Conservation (phyloP, 75 land plant species). For the Sequoiadendron giganteum region DNA sequence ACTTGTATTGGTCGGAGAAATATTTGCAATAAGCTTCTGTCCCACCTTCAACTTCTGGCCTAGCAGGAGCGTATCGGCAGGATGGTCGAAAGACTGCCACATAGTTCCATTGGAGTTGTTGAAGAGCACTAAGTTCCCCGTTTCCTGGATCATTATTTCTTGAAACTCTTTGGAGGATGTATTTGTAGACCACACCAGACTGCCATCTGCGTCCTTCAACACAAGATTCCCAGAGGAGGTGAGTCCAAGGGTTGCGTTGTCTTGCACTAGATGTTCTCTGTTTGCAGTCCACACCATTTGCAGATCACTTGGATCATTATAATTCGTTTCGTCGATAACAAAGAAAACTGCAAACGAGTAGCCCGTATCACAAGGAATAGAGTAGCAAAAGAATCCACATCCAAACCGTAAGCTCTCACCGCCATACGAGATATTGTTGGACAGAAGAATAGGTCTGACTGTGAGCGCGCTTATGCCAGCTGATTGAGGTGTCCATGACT, state of each 20-base stretch:
- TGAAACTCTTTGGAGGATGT: constrained; percentile 14
- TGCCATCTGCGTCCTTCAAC: constrained; percentile 24
- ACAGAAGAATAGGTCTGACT: background rate
- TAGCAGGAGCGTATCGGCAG: constrained; percentile 21
- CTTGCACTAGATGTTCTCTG: constrained; percentile 21
- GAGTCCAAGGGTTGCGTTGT: constrained; percentile 26
- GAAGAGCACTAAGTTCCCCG: constrained; percentile 39
- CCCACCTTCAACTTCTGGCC: constrained; percentile 10
- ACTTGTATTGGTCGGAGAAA: background rate
- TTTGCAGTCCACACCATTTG: constrained; percentile 42
- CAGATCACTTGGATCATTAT: background rate
- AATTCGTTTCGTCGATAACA: background rate
- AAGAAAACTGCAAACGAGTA: background rate
- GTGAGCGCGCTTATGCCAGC: background rate
- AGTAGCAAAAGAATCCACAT: background rate
- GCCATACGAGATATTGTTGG: background rate
- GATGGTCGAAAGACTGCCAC: constrained; percentile 50
- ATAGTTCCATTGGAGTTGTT: constrained; percentile 15
- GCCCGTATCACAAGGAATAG: background rate
- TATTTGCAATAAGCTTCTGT: constrained; percentile 7
- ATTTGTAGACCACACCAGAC: constrained; percentile 34
- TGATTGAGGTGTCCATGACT: background rate
- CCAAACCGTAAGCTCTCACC: background rate
- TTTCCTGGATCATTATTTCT: constrained; percentile 1
- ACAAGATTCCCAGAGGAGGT: constrained; percentile 20